Base-by-base conservation (phyloP, 1,284 basidiomycete species). In the Pseudozyma pruni region DNA sequence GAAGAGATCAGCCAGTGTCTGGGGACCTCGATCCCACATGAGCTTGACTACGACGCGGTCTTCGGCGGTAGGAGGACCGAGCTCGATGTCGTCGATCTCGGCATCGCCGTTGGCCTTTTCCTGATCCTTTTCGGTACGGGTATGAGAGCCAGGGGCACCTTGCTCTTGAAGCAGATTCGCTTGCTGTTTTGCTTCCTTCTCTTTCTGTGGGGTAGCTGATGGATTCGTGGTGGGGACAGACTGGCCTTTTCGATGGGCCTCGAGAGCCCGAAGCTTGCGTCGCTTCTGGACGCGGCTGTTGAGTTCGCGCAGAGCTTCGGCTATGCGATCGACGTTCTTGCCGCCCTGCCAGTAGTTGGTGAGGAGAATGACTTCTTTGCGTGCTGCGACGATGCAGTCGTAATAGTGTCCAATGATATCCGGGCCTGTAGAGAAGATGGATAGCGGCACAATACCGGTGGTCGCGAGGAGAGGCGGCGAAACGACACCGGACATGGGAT, bases 331-430 rank as follows among this genome's bases (percentile, higher is more conserved):
- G 20, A 81, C 80, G 38, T 81, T 81, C 27, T 74, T 70, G 38
- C 80, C 80, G 38, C 62, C 74, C 40, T 81, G 80, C 80, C 80
- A 81, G 57, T 81, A 81, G 54, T 81, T 81, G 25, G 80, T 81
- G 25, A 81, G 70, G n/a, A 80, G 72, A 14, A 81, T 67, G 33
- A 81, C 80, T 44, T 81, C 80, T 13, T 66, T 55, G 32, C 72
- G 58, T 9, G 80, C 80, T 1, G 71, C 69, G 19, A 81, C 70
- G 59, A 81, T 81, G 64, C 80, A 81, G 48, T 81, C 76, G 45
- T 76, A 79, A 58, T 81, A 81, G 51, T 81, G 80, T 5, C 74
- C 72, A 43, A 81, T 81, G 70, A 81, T 81, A 44, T 81, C 79
- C 4, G 80, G 80, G 10, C 80, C 80, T 0, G 80, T 81, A 14